Conservation (phyloP, 2,329 filamentous ascomycete species). For the Xylaria sp. region DNA sequence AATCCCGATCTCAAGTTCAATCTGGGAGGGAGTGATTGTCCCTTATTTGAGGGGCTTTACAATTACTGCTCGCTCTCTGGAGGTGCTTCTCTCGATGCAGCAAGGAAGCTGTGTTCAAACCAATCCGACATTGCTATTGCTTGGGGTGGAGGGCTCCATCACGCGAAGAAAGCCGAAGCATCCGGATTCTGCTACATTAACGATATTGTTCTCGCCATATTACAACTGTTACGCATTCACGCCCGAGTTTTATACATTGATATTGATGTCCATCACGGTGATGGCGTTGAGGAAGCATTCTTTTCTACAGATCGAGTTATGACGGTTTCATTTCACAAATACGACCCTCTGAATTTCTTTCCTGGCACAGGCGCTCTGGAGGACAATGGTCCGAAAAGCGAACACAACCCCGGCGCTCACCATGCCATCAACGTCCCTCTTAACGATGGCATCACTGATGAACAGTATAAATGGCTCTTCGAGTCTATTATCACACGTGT, state of each 20-base stretch:
- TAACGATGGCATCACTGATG: conserved; percentile 89
- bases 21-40: conserved; percentile 90
- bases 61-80: conserved; percentile 95
- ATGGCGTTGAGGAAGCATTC: conserved; percentile 93
- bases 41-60: conserved; percentile 94
- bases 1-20: conserved; percentile 80
- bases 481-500: conserved; percentile 81
- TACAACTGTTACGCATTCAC: conserved; percentile 84
- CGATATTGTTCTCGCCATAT: conserved; percentile 93
- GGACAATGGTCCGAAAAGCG: conserved; percentile 83
- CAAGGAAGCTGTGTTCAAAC: conserved; percentile 83
- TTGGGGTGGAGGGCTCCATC: conserved; percentile 96
- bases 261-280: conserved; percentile 93
- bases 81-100: conserved; percentile 89
- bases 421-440: conserved; percentile 92
- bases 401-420: conserved; percentile 86
- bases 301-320: conserved; percentile 93
- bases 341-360: conserved; percentile 85
- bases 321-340: conserved; percentile 96
- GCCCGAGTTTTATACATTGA: conserved; percentile 98
- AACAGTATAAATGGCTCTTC: conserved; percentile 88
- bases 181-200: conserved; percentile 99
- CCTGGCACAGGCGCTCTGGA: conserved; percentile 89
- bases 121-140: conserved; percentile 97
- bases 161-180: conserved; percentile 93